Percentiles rank a stretch among this genome's conserved stretches.
Evolutionary conservation across 495 filamentous ascomycete species (phyloP).

Genomic region (Tuber borchii): DNA sequence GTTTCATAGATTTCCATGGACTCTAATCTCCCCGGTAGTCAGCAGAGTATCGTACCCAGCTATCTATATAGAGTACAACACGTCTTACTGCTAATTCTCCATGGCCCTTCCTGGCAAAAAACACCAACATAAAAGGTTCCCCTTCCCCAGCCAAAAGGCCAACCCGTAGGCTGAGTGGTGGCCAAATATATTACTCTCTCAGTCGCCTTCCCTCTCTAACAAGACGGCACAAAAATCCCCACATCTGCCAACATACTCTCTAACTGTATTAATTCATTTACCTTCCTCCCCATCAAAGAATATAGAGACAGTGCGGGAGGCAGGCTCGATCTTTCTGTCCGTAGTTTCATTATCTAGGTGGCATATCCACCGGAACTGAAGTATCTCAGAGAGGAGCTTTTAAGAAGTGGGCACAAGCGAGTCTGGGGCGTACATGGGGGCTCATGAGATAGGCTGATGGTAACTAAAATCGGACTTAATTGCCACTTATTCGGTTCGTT

Average conservation of each 20-base stretch:
- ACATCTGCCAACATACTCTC: too few species aligned
- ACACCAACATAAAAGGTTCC: too few species aligned
- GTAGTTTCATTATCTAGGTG: constrained; percentile 18
- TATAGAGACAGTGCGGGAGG: constrained; percentile 26
- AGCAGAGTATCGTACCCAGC: not conserved
- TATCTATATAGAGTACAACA: not conserved
- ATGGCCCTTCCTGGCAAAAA: constrained; percentile 7
- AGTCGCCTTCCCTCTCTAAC: too few species aligned
- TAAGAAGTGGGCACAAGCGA: not conserved
- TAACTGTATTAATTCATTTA: too few species aligned
- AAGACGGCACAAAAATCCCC: too few species aligned
- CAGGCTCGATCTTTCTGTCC: constrained; percentile 10
- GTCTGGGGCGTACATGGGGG: constrained; percentile 31
- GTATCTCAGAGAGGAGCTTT: constrained; percentile 23
- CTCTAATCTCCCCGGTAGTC: constrained; percentile 13
- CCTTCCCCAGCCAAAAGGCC: too few species aligned
- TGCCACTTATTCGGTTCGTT: constrained; percentile 26
- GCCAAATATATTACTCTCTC: too few species aligned
- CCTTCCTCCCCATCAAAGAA: constrained; percentile 17
- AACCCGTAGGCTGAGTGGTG: too few species aligned
- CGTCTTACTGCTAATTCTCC: constrained; percentile 31
- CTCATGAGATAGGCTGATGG: constrained; percentile 36
- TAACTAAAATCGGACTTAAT: constrained; percentile 39
- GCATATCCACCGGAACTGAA: constrained; percentile 35
- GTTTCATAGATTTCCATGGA: constrained; percentile 35